Evolutionary conservation across 768 basidiomycete species (phyloP), one percentile per base, ranked within the genome.

Genomic region (Hericium alpestre): DNA sequence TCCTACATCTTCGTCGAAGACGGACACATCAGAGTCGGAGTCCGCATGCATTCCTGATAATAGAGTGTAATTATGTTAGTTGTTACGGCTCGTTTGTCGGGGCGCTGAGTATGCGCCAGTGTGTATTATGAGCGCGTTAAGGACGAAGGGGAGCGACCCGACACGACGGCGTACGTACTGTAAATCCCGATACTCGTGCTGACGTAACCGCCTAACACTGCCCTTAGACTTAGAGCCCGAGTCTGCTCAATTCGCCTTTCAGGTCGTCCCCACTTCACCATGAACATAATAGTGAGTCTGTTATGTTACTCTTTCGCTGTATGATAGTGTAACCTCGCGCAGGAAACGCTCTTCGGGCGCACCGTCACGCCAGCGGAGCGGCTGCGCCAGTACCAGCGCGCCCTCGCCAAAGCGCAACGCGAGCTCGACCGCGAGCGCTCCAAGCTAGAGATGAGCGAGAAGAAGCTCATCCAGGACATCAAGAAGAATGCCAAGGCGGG

Each of bases 291-390:
- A 59, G 87, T 87, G 68, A 68, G 81, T 70, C 49, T 20, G 16
- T 16, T 6, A 23, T n/a, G 15, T 27, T 22, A 15, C n/a, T 48
- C 38, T 22, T 38, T 4, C 40, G 7, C 56, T 20, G 20, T 67
- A 15, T 62, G 61, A 15, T 16, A n/a, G 41, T n/a, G 8, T 43
- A 16, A 40, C 4, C 1, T 40, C 54, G 2, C 56, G n/a, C 52
- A 97, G 93, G 95, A 98, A 78, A 84, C 90, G 0, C 84, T 98
- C 46, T 98, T 98, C 69, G 95, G 95, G 10, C 86, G 92, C 50
- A 85, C 90, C 1, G 81, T 96, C 27, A 97, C 95, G 16, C 96
- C 96, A 16, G 95, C 95, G 23, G 96, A 99, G 72, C 86, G 93
- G 56, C 80, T 99, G 60, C 86, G 95, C 56, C 92, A 97, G 72